Evolutionary conservation across 768 basidiomycete genomes (phyloP).

Genomic region (Termitomyces heimii): DNA sequence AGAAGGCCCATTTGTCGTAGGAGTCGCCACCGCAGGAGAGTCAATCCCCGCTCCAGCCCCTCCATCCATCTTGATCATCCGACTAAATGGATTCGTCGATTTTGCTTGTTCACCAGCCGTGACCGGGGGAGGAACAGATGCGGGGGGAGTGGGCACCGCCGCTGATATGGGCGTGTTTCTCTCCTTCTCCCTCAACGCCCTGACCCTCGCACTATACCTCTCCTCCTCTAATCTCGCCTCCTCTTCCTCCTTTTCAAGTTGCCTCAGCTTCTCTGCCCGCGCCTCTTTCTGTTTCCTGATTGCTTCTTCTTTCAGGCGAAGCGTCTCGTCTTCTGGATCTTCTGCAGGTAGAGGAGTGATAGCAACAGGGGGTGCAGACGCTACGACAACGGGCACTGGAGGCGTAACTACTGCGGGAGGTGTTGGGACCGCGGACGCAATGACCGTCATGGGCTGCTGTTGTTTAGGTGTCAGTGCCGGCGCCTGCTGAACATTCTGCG

Average conservation of each 20-base stretch:
- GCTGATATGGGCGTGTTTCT: conserved; percentile 19
- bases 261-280: conserved; percentile 61
- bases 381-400: no score
- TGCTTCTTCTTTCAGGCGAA: conserved; percentile 65
- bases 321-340: conserved; percentile 72
- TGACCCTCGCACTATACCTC: conserved; percentile 28
- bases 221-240: conserved; percentile 36
- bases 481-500: background rate
- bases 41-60: conserved; percentile 6
- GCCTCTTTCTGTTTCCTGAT: conserved; percentile 70
- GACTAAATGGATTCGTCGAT: conserved; percentile 79
- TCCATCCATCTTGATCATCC: conserved; percentile 45
- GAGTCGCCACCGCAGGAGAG: background rate
- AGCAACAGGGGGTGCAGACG: background rate
- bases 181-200: conserved; percentile 30
- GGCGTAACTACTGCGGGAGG: background rate
- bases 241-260: conserved; percentile 53
- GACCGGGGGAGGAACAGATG: conserved; percentile 9
- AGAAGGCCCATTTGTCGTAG: background rate
- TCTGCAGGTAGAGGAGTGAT: conserved; percentile 23
- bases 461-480: conserved; percentile 1
- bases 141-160: conserved; percentile 15
- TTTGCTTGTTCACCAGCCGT: conserved; percentile 24
- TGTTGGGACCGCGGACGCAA: background rate
- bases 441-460: background rate